Conservation (phyloP, 139 green algal species). For the Picochlorum sp. region DNA sequence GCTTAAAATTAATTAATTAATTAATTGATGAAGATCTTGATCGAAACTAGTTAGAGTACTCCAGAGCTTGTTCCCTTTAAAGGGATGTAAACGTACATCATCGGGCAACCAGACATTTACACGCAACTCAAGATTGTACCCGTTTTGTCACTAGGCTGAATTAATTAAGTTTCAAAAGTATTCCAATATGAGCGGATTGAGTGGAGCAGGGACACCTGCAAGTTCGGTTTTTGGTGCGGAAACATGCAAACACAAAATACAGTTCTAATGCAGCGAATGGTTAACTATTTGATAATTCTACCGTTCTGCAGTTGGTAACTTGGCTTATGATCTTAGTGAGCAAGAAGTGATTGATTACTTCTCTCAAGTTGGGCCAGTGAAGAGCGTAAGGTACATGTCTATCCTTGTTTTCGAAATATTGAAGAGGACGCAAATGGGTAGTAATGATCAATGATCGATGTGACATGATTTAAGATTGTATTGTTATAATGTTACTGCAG, state of each 20-base stretch:
- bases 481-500: constrained; percentile 26
- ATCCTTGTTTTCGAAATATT: background rate
- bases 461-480: background rate
- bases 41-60: too few relatives aligned
- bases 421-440: too few relatives aligned
- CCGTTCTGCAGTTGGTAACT: constrained; percentile 19
- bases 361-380: constrained; percentile 22
- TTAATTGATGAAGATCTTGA: too few relatives aligned
- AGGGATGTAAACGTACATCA: too few relatives aligned
- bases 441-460: background rate
- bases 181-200: too few relatives aligned
- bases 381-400: constrained; percentile 15
- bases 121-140: too few relatives aligned
- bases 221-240: background rate
- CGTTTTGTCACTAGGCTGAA: too few relatives aligned
- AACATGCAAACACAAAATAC: background rate
- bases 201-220: background rate
- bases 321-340: constrained; percentile 24
- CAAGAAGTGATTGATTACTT: constrained; percentile 32
- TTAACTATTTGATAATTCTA: background rate
- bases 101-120: too few relatives aligned
- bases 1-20: too few relatives aligned
- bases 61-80: too few relatives aligned
- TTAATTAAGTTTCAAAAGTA: too few relatives aligned
- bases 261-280: too few relatives aligned